A percentile compares a stretch with the other conserved stretches of the same genome.
These are phyloP conservation scores for Stentor coeruleus DNA, from an alignment of 73 alveolate species.

Conservation along the genomic window DNA sequence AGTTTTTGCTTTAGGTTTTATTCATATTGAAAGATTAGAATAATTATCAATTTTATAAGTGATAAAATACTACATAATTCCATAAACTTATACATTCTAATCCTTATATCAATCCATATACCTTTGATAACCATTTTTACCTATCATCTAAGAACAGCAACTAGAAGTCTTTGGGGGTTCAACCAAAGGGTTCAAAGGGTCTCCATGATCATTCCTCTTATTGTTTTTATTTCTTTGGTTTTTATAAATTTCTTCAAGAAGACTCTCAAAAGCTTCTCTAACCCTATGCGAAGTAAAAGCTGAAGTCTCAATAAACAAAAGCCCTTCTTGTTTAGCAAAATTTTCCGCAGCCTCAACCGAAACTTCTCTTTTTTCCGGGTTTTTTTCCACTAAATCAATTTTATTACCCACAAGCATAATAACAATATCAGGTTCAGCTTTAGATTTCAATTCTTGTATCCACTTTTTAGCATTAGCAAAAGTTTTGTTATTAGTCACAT, in stretches of 20 bases:
- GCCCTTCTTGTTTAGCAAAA: slow-evolving; percentile 16
- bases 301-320: slow-evolving; percentile 37
- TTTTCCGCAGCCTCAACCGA: slow-evolving; percentile 18
- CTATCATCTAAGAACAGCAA: no score
- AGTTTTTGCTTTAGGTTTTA: no score
- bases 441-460: slow-evolving; percentile 49
- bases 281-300: slow-evolving; percentile 31
- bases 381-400: slow-evolving; percentile 41
- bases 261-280: slow-evolving; percentile 23
- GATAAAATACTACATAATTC: no score
- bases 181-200: no score
- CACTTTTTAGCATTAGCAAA: slow-evolving; percentile 49
- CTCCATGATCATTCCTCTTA: no score
- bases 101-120: no score
- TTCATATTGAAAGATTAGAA: no score
- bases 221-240: no score
- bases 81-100: no score
- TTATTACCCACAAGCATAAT: slow-evolving; percentile 69
- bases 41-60: no score
- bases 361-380: slow-evolving; percentile 31
- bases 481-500: slow-evolving; percentile 44
- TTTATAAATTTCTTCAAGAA: slow-evolving; percentile 20
- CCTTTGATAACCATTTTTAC: no score
- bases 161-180: no score
- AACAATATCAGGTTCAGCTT: slow-evolving; percentile 49